These are phyloP conservation scores for Pueraria montana DNA, from an alignment of 306 rosid genomes.

Conservation along the genomic window DNA sequence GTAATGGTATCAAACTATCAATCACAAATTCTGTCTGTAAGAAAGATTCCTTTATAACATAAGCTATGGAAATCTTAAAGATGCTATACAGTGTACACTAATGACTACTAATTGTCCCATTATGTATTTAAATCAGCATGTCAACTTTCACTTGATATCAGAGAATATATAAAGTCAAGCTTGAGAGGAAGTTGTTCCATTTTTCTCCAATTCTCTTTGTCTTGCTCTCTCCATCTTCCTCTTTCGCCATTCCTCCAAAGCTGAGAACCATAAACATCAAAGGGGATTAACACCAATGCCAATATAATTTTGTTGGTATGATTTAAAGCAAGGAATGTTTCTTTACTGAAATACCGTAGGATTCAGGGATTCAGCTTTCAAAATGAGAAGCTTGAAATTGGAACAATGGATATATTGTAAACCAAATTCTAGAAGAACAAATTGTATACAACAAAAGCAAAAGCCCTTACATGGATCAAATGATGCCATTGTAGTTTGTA, in stretches of 20 bases:
- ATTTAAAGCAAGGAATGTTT: background rate
- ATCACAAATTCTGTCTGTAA: too few relatives aligned
- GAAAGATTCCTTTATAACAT: too few relatives aligned
- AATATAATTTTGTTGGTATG: background rate
- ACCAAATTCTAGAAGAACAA: slow-evolving; percentile 17
- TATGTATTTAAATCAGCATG: too few relatives aligned
- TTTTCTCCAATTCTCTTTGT: slow-evolving; percentile 82
- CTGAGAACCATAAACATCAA: slow-evolving; percentile 60
- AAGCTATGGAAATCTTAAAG: background rate
- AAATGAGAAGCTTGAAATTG: background rate
- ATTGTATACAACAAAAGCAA: background rate
- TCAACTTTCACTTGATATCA: slow-evolving; percentile 21
- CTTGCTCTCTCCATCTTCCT: slow-evolving; percentile 97
- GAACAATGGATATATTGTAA: background rate
- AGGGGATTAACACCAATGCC: slow-evolving; percentile 29
- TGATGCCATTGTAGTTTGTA: background rate
- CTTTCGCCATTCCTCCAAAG: slow-evolving; percentile 98
- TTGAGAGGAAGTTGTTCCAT: slow-evolving; percentile 72
- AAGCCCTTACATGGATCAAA: background rate
- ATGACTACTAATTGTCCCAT: background rate
- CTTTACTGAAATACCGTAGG: background rate
- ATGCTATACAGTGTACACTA: slow-evolving; percentile 38
- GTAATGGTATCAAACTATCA: slow-evolving; percentile 1
- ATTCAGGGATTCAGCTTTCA: slow-evolving; percentile 20
- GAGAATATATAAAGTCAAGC: slow-evolving; percentile 48